Conservation (phyloP, 1,284 basidiomycete species). For the Microstroma glucosiphilum region DNA sequence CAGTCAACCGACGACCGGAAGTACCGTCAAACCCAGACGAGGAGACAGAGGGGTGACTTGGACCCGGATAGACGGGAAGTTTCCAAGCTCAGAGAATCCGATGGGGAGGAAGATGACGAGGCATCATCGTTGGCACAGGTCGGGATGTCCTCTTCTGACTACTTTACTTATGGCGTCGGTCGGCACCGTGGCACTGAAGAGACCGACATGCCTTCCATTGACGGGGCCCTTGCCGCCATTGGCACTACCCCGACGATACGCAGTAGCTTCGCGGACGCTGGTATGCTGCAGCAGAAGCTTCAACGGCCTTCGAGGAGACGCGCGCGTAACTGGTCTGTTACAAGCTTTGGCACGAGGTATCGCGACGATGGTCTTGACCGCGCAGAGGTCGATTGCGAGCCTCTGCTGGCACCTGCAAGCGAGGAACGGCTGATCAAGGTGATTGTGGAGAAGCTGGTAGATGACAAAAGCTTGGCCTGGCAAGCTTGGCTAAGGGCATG, state of each 20-base stretch:
- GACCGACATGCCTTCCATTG: not conserved
- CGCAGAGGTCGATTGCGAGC: not conserved
- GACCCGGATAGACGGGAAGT: not conserved
- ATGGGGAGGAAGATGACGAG: not conserved
- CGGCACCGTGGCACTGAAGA: not conserved
- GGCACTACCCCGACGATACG: not conserved
- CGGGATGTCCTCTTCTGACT: not conserved
- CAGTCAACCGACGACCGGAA: constrained; percentile 13
- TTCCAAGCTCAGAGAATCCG: constrained; percentile 9
- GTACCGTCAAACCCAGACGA: not conserved
- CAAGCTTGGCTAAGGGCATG: constrained; percentile 4
- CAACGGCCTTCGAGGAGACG: not conserved
- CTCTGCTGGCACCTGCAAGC: not conserved
- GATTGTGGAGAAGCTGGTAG: constrained; percentile 23
- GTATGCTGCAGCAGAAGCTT: no score
- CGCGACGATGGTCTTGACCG: not conserved
- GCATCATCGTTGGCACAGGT: not conserved
- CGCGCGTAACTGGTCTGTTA: not conserved
- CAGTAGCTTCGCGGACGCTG: not conserved
- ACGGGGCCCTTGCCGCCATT: not conserved
- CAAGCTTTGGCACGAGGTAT: not conserved
- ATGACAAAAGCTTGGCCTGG: constrained; percentile 29
- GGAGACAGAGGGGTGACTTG: not conserved
- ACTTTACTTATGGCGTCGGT: not conserved
- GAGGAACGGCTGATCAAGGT: constrained; percentile 16